Base-by-base conservation (phyloP, 2,329 filamentous ascomycete genomes). In the Teratosphaeriaceae sp. region DNA sequence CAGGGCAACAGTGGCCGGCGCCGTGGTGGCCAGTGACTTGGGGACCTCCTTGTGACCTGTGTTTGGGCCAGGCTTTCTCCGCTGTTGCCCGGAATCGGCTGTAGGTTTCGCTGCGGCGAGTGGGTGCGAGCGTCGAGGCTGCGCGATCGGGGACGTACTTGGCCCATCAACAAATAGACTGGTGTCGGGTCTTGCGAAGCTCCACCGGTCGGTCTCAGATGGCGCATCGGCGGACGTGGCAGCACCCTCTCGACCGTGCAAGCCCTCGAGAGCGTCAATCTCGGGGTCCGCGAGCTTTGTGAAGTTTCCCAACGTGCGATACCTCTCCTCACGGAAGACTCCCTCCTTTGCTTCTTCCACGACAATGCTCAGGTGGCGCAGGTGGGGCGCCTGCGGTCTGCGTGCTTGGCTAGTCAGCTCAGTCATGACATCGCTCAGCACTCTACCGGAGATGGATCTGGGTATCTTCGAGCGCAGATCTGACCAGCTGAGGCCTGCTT, bases 401-500 rank as follows among this genome's bases (percentile, higher is more conserved):
- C 77, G 70, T 72, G 77, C 80, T 42, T 69, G 64, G 43, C 78
- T 71, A 2, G 74, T 74, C 27, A 82, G 51, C 20, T 75, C 71
- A 38, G 60, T 61, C 18, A 81, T 55, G 16, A 70, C 61, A 22
- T 70, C 67, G 52, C 82, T 78, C 22, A 78, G 54, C 5, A 18
- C 18, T 5, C 12, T 18, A 6, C 31, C 15, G 5, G 15, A 5
- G 11, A 19, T 18, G 15, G 31, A 34, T n/a, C 11, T 12, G 18
- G 31, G 15, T 20, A 34, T 7, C 18, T 5, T 5, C 3, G 31
- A 18, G 18, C 11, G n/a, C 6, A 34, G 3, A 9, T 34, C 31
- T 34, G 31, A 12, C 31, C 6, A 34, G 15, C 4, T 5, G 11
- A 19, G 6, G 15, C 15, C 31, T 19, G 31, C 31, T 4, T 3